Base-by-base conservation (phyloP, 345 rosid species). In the Arabis alpina region DNA sequence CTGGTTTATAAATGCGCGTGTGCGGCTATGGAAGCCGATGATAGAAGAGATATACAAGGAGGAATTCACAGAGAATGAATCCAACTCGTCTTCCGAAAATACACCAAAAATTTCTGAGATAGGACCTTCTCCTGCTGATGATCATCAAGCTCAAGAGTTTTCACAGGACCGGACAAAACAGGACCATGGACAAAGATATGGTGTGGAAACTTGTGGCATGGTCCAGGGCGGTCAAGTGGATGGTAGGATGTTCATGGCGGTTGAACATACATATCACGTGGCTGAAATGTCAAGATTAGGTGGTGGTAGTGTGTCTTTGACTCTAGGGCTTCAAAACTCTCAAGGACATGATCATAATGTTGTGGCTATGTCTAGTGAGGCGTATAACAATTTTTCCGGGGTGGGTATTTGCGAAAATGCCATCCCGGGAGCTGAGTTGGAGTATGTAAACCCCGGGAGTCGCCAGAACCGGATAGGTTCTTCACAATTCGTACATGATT, bases 21-120 rank as follows among this genome's bases (percentile, higher is more conserved):
- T 92, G 68, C 96, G 99, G 36, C 88, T 95, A 8, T 95, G 98
- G 99, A 95, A 95, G 82, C 99, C 99, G 3, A 92, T 95, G 99
- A 97, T 95, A 12, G 98, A 95, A 74, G 99, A 95, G 62, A 95
- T 95, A 88, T 95, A 95, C 86, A 90, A 92, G 74, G 99, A 95
- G 80, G 99, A 95, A 78, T 82, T 77, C 55, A 94, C 87, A 11
- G 98, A 88, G 78, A 72, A 88, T 81, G 92, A 92, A 73, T 95
- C 97, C 8, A 92, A 81, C 76, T 88, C 95, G 1, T 92, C 97
- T 13, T 85, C 94, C 1, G 99, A 92, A 48, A 92, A 77, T 73
- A 85, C 78, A 27, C 79, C 79, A 15, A 88, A 80, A 75, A 75
- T 68, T 12, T 82, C 81, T 12, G 87, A 82, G 48, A 43, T 10